Base-by-base conservation (phyloP, 2,329 filamentous ascomycete genomes). In the Cladophialophora immunda region DNA sequence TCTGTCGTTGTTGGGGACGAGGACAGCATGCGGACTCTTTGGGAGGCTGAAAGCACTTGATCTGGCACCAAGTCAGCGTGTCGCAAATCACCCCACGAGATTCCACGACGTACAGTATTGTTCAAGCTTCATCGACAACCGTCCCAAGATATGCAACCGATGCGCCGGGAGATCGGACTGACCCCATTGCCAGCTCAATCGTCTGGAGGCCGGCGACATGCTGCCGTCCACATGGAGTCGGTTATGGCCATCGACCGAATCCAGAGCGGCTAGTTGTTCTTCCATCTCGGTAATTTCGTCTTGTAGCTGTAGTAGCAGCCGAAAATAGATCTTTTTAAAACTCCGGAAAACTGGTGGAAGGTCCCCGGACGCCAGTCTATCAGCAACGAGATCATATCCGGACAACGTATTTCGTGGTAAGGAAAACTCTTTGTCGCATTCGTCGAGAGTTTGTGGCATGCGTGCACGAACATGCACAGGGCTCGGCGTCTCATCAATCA, bases 231-330 rank as follows among this genome's bases (percentile, higher is more conserved):
- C 47, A 73, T 77, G 60, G 74, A 74, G 36, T 71, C 71, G 56
- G 73, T 67, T 47, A 75, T 75, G 59, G 78, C 76, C 68, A 78
- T 78, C 66, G 77, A 76, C 58, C 9, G 58, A 55, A 64, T 97
- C 94, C 0, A 95, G 79, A 0, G 83, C 82, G 19, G 87, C 86
- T 0, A 97, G 84, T 65, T 94, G 88, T 73, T 93, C 89, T 78
- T 97, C 93, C 41, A 97, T 82, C 73, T 94, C 90, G 32, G 85
- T 84, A 19, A 97, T 87, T 76, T 97, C 92, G 75, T 97, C 93
- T 77, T 97, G 94, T 17, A 97, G 83, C 69, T 95, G 89, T 0
- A 97, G 82, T 2, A 97, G 81, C 2, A 97, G 81, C 2, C 94
- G 89, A 76, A 97, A 93, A 73, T 95, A 94, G 19, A 97, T 81